phyloP scores from a whole-genome alignment of 345 rosid genomes.

The Laguncularia racemosa region DNA sequence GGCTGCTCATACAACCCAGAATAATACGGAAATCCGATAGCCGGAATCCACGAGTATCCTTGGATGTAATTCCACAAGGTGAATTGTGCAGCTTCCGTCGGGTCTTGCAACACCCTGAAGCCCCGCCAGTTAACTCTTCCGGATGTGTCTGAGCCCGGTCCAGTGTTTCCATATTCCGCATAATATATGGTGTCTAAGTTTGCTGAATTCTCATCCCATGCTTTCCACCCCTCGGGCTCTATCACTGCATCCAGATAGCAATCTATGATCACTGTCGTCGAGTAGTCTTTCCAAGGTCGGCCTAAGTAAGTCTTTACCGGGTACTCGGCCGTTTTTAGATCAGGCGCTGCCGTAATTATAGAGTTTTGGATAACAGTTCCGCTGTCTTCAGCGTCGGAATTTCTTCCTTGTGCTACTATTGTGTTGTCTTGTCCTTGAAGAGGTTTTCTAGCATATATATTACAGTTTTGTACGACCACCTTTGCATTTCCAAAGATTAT shows the following conservation, averaged over 20 bases:
- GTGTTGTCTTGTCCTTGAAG: slow-evolving; percentile 57
- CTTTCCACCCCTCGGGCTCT: slow-evolving; percentile 72
- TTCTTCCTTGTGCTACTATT: slow-evolving; percentile 68
- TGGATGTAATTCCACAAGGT: no score
- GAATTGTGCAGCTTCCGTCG: no score
- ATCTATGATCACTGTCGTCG: slow-evolving; percentile 60
- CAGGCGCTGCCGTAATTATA: slow-evolving; percentile 3
- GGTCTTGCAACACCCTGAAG: slow-evolving; percentile 5
- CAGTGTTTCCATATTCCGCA: slow-evolving; percentile 65
- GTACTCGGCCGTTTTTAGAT: slow-evolving; percentile 10
- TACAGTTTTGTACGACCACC: slow-evolving; percentile 67
- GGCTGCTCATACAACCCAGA: no score
- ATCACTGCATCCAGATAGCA: slow-evolving; percentile 37
- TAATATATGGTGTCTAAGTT: slow-evolving; percentile 62
- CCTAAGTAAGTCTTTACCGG: slow-evolving; percentile 49
- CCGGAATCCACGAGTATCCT: no score
- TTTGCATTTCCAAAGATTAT: slow-evolving; percentile 87
- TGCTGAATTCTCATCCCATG: slow-evolving; percentile 46
- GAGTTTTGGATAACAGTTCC: slow-evolving; percentile 29
- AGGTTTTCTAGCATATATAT: slow-evolving; percentile 52
- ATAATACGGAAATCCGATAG: no score
- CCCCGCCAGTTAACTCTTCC: slow-evolving; percentile 70
- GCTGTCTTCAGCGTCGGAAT: slow-evolving; percentile 53
- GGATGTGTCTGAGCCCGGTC: slow-evolving; percentile 55
- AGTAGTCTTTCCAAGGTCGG: slow-evolving; percentile 83